These are phyloP conservation scores for Torulaspora globosa DNA, from an alignment of 1,139 yeast species.

Conservation along the genomic window DNA sequence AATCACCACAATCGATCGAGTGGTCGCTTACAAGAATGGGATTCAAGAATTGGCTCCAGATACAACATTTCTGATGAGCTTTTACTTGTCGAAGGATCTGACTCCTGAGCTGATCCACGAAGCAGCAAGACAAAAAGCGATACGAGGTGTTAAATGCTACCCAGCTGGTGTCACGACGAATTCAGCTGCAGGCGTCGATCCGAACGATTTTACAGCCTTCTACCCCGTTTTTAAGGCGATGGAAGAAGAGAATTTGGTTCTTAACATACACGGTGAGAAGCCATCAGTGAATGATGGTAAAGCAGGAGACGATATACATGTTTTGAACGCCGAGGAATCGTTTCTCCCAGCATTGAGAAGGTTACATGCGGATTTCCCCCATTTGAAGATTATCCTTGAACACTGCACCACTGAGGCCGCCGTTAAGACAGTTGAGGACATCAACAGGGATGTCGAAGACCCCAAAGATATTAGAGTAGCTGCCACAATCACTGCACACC, in stretches of 20 bases:
- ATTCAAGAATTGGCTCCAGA: conserved; percentile 69
- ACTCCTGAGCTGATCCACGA: conserved; percentile 79
- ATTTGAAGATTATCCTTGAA: conserved; percentile 80
- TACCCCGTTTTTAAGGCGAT: conserved; percentile 86
- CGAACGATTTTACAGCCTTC: conserved; percentile 80
- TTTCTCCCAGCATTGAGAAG: conserved; percentile 87
- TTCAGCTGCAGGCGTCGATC: conserved; percentile 88
- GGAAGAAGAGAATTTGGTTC: conserved; percentile 70
- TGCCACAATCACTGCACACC: conserved; percentile 96
- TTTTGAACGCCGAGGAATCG: conserved; percentile 87
- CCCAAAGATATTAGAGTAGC: conserved; percentile 54
- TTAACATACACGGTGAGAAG: conserved; percentile 93
- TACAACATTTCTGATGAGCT: conserved; percentile 87
- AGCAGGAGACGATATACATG: conserved; percentile 54
- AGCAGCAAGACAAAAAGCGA: conserved; percentile 69
- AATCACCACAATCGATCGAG: conserved; percentile 72
- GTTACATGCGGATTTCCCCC: conserved; percentile 79
- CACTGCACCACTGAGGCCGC: conserved; percentile 95
- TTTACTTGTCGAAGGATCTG: conserved; percentile 70
- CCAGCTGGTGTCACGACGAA: conserved; percentile 99
- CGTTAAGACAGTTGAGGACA: conserved; percentile 63
- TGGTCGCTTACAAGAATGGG: conserved; percentile 59
- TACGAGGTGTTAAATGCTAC: conserved; percentile 87
- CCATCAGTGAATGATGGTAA: conserved; percentile 53
- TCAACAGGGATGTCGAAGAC: conserved; percentile 54